Percentiles rank a stretch among this genome's conserved stretches.
Evolutionary conservation across 352 stramenopile genomes (phyloP).

Genomic region (Globisporangium sylvaticum): DNA sequence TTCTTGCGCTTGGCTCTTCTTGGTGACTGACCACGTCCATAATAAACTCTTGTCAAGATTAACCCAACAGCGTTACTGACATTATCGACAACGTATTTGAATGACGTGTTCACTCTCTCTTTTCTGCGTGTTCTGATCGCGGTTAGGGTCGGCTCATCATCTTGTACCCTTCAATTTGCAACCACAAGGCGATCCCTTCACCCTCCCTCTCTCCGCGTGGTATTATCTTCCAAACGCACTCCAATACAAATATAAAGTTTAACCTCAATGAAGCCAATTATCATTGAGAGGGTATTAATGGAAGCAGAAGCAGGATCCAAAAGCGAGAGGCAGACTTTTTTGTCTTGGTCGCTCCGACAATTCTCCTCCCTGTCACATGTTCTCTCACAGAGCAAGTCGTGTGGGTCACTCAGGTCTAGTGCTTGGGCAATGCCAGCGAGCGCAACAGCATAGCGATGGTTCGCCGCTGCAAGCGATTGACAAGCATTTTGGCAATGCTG

Average conservation of each 20-base stretch:
- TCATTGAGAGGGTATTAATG: not conserved
- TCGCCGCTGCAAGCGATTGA: no score
- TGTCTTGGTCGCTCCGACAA: no score
- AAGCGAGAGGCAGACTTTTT: no score
- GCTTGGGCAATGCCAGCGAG: no score
- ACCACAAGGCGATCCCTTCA: not conserved
- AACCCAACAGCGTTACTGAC: not conserved
- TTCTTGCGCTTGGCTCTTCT: conserved; percentile 15
- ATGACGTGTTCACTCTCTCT: conserved; percentile 1
- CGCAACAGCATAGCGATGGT: no score
- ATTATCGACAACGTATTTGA: not conserved
- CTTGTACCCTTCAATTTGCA: conserved; percentile 2
- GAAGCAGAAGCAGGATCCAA: not conserved
- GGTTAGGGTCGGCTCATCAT: not conserved
- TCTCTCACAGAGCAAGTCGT: no score
- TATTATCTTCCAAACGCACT: not conserved
- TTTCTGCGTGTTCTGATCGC: conserved; percentile 14
- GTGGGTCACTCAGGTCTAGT: no score
- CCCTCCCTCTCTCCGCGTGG: not conserved
- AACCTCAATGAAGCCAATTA: not conserved
- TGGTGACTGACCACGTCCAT: no score
- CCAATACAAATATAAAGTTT: not conserved
- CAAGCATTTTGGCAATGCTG: no score
- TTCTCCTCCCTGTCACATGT: not conserved
- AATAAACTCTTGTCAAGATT: not conserved